Evolutionary conservation across 2,329 filamentous ascomycete species (phyloP), one percentile per base, ranked within the genome.

Genomic region (Monilinia aucupariae): DNA sequence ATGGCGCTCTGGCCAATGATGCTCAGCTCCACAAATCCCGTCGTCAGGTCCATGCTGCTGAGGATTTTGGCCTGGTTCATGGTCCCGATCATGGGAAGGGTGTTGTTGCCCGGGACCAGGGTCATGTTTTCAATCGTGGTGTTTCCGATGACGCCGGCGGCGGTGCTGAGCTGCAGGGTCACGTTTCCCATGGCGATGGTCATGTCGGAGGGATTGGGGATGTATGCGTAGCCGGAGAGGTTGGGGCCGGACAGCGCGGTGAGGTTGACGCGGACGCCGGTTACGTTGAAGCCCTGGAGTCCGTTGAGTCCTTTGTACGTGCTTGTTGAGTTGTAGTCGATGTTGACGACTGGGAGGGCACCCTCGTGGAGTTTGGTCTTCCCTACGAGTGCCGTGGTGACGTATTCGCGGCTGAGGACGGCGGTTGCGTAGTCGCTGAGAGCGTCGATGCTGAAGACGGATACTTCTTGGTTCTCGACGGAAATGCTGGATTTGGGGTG

Each of bases 151-250:
- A 70, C 22, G 6, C 74, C 77, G 52, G 76, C 77, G 12, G 61
- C 54, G 47, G 69, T 72, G 48, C 76, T 76, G 64, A 86, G 78
- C 66, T 79, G 73, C 68, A 86, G 75, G 12, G 81, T 83, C 1
- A 86, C 76, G 66, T 85, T 83, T 64, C 84, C 84, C 77, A 87
- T 76, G 50, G 76, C 74, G 62, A 86, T 74, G 5, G 79, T 83
- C 74, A 85, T 75, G 61, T 83, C 77, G 2, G 82, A 82, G 0
- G 84, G 83, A 71, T 87, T 87, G 64, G 83, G 83, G 56, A 87
- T 83, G 65, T 72, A 76, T 53, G 83, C 80, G 15, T 75, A 78
- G 68, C 82, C 85, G 27, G 78, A 71, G 68, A 85, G 77, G 72
- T 85, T 86, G 63, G 78, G 77, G 66, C 82, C 78, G 0, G 71